Percentiles rank a stretch among this genome's conserved stretches.
phyloP scores from a whole-genome alignment of 2,329 filamentous ascomycete species.

The Trichoderma afroharzianum region DNA sequence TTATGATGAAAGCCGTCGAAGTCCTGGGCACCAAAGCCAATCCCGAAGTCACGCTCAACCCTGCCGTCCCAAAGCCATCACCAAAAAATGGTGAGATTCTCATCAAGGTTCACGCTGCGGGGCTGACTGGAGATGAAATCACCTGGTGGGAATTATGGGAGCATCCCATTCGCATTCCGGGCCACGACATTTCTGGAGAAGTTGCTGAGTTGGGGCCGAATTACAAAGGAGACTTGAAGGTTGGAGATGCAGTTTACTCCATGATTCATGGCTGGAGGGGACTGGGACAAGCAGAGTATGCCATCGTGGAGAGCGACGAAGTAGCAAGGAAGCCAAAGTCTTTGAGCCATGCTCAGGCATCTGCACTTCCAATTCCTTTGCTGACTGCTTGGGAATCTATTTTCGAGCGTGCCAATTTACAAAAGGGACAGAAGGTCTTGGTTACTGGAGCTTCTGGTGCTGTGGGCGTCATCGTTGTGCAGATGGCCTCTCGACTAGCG shows the following conservation, averaged over 20 bases:
- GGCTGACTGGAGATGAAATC: constrained; percentile 34
- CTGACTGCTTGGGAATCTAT: constrained; percentile 32
- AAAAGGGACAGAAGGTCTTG: constrained; percentile 22
- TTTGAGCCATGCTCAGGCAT: constrained; percentile 25
- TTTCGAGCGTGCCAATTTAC: constrained; percentile 21
- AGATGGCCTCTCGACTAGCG: constrained; percentile 25
- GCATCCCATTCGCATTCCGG: constrained; percentile 29
- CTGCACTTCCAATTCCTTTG: constrained; percentile 31
- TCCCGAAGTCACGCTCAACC: constrained; percentile 21
- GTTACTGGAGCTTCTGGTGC: constrained; percentile 32
- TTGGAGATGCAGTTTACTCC: constrained; percentile 27
- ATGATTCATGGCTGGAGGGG: constrained; percentile 26
- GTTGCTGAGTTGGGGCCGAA: constrained; percentile 26
- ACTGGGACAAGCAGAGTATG: constrained; percentile 29
- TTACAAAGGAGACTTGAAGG: constrained; percentile 21
- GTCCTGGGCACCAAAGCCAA: constrained; percentile 26
- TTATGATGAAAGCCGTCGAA: constrained; percentile 33
- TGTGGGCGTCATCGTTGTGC: constrained; percentile 29
- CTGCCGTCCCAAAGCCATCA: constrained; percentile 20
- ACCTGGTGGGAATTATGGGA: constrained; percentile 33
- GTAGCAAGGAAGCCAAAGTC: constrained; percentile 23
- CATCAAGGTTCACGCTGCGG: constrained; percentile 31
- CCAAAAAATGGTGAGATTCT: constrained; percentile 26
- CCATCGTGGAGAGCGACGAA: constrained; percentile 17
- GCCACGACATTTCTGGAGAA: constrained; percentile 35